phyloP scores from a whole-genome alignment of 176 grass and related monocot species.

The Aegilops tauschii region DNA sequence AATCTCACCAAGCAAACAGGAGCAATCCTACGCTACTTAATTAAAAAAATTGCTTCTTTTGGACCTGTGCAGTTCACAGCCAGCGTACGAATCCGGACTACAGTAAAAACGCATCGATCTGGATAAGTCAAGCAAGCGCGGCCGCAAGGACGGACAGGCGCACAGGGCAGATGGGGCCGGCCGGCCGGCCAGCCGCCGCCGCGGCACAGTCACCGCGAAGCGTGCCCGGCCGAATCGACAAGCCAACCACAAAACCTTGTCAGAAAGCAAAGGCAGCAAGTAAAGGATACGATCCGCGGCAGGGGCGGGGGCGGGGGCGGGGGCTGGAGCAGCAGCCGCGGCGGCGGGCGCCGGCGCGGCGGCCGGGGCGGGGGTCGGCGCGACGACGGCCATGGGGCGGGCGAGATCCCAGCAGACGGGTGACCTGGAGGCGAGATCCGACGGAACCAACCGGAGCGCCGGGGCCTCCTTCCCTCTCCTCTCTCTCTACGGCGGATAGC shows the following conservation, averaged over 20 bases:
- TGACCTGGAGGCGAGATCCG: conserved; percentile 40
- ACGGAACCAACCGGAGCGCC: conserved; percentile 16
- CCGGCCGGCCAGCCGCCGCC: neutral
- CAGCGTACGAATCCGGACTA: neutral
- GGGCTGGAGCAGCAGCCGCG: neutral
- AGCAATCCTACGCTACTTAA: neutral
- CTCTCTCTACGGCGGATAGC: conserved; percentile 13
- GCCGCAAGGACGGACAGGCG: conserved; percentile 8
- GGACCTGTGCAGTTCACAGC: neutral
- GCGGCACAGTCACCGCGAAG: conserved; percentile 11
- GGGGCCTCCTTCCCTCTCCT: conserved; percentile 27
- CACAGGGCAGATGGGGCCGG: neutral
- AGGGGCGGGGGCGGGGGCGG: neutral
- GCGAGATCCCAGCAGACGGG: conserved; percentile 31
- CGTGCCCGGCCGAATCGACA: neutral
- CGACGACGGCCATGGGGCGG: conserved; percentile 56
- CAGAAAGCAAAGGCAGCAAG: neutral
- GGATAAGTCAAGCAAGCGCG: neutral
- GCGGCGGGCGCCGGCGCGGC: neutral
- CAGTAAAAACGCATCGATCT: conserved; percentile 40
- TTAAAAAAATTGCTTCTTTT: neutral
- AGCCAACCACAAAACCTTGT: conserved; percentile 9
- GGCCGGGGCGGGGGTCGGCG: conserved; percentile 35
- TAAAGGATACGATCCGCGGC: conserved; percentile 93
- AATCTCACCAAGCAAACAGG: neutral